Base-by-base conservation (phyloP, 2,329 filamentous ascomycete species). In the Ophiostoma fasciatum region DNA sequence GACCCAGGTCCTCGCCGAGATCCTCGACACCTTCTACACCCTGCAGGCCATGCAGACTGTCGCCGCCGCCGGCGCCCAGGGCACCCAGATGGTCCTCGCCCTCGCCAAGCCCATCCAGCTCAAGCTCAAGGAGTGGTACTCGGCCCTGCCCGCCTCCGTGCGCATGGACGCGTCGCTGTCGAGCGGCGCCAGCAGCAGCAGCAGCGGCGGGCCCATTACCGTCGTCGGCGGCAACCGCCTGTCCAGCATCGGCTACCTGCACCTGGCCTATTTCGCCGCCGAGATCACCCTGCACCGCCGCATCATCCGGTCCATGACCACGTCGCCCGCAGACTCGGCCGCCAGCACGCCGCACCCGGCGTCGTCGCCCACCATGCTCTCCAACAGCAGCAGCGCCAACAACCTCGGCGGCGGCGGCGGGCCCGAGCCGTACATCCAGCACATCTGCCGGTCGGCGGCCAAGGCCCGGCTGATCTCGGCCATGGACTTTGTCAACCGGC, bases 401-500 rank as follows among this genome's bases (percentile, higher is more conserved):
- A 23, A 39, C 35, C 5, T 38, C 37, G 30, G 22, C 11, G 27
- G 19, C 11, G 31, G 18, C 11, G 50, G 54, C 30, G 57, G 63
- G 4, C 64, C 77, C 27, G 83, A 93, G 51, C 71, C 78, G 0
- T 93, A 94, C 49, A 74, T 93, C 33, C 72, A 85, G 37, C 83
- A 92, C 56, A 94, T 94, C 47, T 94, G 87, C 57, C 84, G 88
- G 36, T 87, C 79, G 39, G 88, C 88, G 4, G 88, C 88, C 36
- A 94, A 94, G 56, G 92, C 88, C 0, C 79, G 88, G 6, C 69
- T 96, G 23, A 94, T 94, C 51, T 92, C 82, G 17, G 85, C 87
- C 44, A 93, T 96, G 82, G 88, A 96, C 54, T 94, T 94, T 57
- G 85, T 94, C 48, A 94, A 94, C 58, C 78, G 88, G 1, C 71